Evolutionary conservation across 352 stramenopile species (phyloP).

Genomic region (Phytophthora ohioensis): DNA sequence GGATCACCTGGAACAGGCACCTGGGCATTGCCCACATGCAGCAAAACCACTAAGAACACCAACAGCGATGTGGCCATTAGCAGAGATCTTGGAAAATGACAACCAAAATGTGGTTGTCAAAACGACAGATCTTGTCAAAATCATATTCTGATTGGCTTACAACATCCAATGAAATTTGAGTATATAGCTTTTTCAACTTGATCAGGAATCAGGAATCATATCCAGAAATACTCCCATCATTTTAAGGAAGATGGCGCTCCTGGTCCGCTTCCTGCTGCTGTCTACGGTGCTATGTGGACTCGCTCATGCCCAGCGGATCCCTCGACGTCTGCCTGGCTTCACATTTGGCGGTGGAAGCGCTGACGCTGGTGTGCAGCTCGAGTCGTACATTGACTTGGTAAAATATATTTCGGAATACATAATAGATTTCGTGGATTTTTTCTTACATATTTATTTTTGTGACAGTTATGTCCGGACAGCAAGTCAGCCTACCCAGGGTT

Average conservation of each 20-base stretch:
- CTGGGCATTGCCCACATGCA: slow-evolving; percentile 42
- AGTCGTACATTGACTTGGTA: slow-evolving; percentile 88
- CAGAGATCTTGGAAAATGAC: slow-evolving; percentile 24
- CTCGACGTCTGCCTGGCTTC: slow-evolving; percentile 68
- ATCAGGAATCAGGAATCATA: neutral
- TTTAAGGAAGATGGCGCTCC: slow-evolving; percentile 11
- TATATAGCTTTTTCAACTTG: too few species aligned
- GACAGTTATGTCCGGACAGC: slow-evolving; percentile 81
- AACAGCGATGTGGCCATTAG: slow-evolving; percentile 32
- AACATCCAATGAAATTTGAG: neutral
- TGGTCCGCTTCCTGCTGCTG: slow-evolving; percentile 32
- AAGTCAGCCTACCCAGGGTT: slow-evolving; percentile 73
- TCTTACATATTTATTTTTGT: slow-evolving; percentile 19
- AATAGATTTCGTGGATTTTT: neutral
- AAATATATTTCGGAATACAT: neutral
- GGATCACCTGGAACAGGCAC: slow-evolving; percentile 65
- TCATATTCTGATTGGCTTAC: slow-evolving; percentile 17
- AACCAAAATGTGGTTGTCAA: slow-evolving; percentile 9
- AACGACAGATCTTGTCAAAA: neutral
- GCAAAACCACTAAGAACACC: slow-evolving; percentile 9
- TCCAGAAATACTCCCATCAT: neutral
- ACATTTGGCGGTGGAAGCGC: slow-evolving; percentile 59
- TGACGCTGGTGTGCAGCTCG: slow-evolving; percentile 75
- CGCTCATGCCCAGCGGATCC: slow-evolving; percentile 47
- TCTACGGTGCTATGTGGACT: slow-evolving; percentile 21